Evolutionary conservation across 495 filamentous ascomycete species (phyloP).

Genomic region (Penicillium malachiteum): DNA sequence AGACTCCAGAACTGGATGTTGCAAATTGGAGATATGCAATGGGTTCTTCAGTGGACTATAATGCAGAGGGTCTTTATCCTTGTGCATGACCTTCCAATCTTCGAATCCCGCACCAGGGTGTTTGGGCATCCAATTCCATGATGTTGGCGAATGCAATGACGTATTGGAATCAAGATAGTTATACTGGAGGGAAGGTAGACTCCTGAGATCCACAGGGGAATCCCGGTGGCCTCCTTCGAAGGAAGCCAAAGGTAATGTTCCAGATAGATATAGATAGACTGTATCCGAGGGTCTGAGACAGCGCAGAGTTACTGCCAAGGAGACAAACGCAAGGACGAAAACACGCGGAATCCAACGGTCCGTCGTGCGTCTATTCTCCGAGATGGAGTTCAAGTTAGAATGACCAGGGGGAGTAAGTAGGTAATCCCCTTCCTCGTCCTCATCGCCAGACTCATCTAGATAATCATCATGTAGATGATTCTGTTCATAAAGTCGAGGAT

Average conservation of each 20-base stretch:
- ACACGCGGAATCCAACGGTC: conserved; percentile 1
- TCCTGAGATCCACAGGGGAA: conserved; percentile 26
- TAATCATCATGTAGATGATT: conserved; percentile 30
- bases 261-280: conserved; percentile 34
- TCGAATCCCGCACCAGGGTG: conserved; percentile 27
- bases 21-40: conserved; percentile 46
- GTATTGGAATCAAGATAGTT: conserved; percentile 21
- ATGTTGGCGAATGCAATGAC: conserved; percentile 23
- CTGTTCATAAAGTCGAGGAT: conserved; percentile 33
- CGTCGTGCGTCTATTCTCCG: background rate
- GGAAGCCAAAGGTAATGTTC: conserved; percentile 28
- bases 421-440: conserved; percentile 22
- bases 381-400: background rate
- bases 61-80: conserved; percentile 15
- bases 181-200: conserved; percentile 19
- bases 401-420: background rate
- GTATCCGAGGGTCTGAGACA: conserved; percentile 29
- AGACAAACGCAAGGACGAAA: conserved; percentile 17
- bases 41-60: conserved; percentile 43
- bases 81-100: conserved; percentile 21
- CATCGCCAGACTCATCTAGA: conserved; percentile 28
- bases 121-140: conserved; percentile 34
- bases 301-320: conserved; percentile 22
- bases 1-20: conserved; percentile 36
- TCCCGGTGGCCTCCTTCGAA: conserved; percentile 23